Percentiles rank a stretch among this genome's conserved stretches.
These are phyloP conservation scores for Macrolepiota albuminosa DNA, from an alignment of 768 basidiomycete genomes.

Conservation along the genomic window DNA sequence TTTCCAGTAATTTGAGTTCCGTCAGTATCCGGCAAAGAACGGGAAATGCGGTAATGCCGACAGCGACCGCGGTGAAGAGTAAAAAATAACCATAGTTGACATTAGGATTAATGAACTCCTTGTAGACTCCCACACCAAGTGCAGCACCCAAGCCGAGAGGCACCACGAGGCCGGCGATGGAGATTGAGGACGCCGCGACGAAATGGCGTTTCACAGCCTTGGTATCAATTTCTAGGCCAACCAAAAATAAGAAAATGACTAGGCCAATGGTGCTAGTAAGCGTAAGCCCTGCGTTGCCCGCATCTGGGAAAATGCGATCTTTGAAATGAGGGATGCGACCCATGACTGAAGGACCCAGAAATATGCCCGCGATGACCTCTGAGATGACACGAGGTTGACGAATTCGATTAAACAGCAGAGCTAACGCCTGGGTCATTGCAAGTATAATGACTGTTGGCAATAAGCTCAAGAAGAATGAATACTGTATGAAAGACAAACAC, in stretches of 20 bases:
- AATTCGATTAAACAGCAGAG: constrained; percentile 58
- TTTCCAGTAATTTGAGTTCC: constrained; percentile 76
- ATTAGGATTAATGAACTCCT: constrained; percentile 49
- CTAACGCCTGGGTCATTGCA: constrained; percentile 68
- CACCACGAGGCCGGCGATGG: constrained; percentile 62
- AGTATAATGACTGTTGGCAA: constrained; percentile 70
- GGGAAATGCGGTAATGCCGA: constrained; percentile 79
- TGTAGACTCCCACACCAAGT: constrained; percentile 67
- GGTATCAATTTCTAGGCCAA: constrained; percentile 81
- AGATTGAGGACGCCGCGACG: constrained; percentile 51
- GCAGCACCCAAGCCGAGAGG: constrained; percentile 82
- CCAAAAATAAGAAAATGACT: constrained; percentile 77
- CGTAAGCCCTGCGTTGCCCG: constrained; percentile 50
- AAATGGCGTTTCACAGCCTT: constrained; percentile 62
- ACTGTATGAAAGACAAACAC: constrained; percentile 17
- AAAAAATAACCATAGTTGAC: constrained; percentile 81
- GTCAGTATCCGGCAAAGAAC: constrained; percentile 83
- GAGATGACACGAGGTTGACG: constrained; percentile 90
- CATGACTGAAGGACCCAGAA: constrained; percentile 76
- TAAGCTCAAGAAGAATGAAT: background rate
- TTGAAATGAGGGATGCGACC: constrained; percentile 75
- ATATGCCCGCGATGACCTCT: constrained; percentile 86
- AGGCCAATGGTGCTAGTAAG: constrained; percentile 76
- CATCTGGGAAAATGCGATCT: constrained; percentile 50
- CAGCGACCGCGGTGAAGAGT: constrained; percentile 82